These are phyloP conservation scores for Phialophora tarda DNA, from an alignment of 2,329 filamentous ascomycete genomes.

Conservation along the genomic window DNA sequence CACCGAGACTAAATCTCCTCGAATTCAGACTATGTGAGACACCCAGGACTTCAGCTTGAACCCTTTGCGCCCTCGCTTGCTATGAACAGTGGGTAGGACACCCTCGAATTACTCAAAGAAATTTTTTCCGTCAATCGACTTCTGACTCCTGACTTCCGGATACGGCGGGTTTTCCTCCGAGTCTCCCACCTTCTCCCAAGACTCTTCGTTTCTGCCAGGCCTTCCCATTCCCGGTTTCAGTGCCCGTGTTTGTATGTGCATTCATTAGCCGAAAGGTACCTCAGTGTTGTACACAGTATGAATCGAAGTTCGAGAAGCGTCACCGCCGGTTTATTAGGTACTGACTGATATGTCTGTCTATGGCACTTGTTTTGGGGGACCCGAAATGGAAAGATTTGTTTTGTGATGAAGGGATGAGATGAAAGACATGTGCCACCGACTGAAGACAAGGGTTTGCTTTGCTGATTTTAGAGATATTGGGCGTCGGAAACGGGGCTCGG, in stretches of 20 bases:
- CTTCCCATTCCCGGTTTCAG: neutral
- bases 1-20: neutral
- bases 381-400: neutral
- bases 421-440: neutral
- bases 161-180: neutral
- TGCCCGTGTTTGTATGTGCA: constrained; percentile 2
- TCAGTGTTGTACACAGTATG: constrained; percentile 1
- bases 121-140: neutral
- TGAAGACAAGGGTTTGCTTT: neutral
- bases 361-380: neutral
- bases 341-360: neutral
- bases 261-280: neutral
- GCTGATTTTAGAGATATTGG: neutral
- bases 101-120: neutral
- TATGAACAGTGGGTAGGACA: constrained; percentile 16
- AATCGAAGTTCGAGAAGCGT: constrained; percentile 1
- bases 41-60: neutral
- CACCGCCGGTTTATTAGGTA: constrained; percentile 7
- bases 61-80: constrained; percentile 25
- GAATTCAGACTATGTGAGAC: neutral
- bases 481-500: neutral
- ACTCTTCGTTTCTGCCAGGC: too few species aligned
- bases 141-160: neutral
- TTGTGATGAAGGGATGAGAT: neutral
- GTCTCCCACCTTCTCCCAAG: neutral